Conservation (phyloP, 2,329 filamentous ascomycete genomes). For the Didymella arachidicola region DNA sequence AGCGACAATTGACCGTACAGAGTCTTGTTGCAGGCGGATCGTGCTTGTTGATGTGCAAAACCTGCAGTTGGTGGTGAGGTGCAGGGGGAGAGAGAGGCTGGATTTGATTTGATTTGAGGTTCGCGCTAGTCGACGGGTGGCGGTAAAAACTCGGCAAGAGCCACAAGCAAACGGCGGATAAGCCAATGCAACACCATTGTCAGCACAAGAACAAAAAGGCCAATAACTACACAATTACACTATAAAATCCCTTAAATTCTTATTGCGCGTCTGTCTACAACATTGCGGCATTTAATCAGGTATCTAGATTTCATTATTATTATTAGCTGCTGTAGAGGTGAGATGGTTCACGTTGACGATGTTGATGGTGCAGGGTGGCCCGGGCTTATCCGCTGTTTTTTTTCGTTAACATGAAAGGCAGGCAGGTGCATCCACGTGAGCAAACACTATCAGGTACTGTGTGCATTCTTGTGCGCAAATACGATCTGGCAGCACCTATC, state of each 20-base stretch:
- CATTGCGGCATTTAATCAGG: too few relatives aligned
- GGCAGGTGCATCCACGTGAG: conserved; percentile 9
- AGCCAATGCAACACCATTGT: too few relatives aligned
- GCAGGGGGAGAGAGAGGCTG: conserved; percentile 5
- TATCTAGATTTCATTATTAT: too few relatives aligned
- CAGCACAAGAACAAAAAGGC: too few relatives aligned
- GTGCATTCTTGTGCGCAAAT: not conserved
- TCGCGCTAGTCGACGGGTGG: conserved; percentile 10
- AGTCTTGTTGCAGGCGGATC: conserved; percentile 21
- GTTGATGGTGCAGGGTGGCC: too few relatives aligned
- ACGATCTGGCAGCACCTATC: not conserved
- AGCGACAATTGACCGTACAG: conserved; percentile 24
- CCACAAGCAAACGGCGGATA: not conserved
- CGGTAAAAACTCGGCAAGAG: conserved; percentile 10
- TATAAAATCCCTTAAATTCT: too few relatives aligned
- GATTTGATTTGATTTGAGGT: conserved; percentile 21
- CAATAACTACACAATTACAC: too few relatives aligned
- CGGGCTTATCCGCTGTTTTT: too few relatives aligned
- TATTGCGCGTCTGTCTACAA: too few relatives aligned
- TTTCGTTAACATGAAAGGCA: not conserved
- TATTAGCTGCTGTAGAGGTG: too few relatives aligned
- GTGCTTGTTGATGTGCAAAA: conserved; percentile 24
- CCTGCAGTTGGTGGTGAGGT: conserved; percentile 19
- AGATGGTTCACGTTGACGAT: too few relatives aligned
- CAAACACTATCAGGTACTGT: not conserved